Evolutionary conservation across 2,329 filamentous ascomycete genomes (phyloP), one percentile per base, ranked within the genome.

Genomic region (Fusarium nurragi): DNA sequence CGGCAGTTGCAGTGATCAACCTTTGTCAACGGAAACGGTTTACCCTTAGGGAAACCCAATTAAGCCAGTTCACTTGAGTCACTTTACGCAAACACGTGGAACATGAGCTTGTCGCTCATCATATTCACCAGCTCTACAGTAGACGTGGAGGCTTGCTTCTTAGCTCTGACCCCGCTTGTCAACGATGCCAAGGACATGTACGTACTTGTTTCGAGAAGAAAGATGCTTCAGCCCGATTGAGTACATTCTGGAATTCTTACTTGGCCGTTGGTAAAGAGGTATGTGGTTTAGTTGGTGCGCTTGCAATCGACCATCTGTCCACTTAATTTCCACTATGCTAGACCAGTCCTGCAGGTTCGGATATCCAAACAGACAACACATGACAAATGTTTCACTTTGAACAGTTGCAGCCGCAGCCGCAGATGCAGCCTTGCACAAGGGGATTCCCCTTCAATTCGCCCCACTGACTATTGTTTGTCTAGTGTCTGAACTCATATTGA

Each of bases 361-460:
- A 53, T 51, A 49, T 44, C 52, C 52, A 54, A 65, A 52, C 54
- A 63, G 44, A 44, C 55, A 49, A 56, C 40, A 69, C 41, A 56
- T 67, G 47, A 41, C 52, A 47, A 52, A 25, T 21, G 53, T 65
- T 66, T 55, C 48, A 69, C 39, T 51, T 64, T 55, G 45, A 63
- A 46, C 39, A 60, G 41, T 41, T 43, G 36, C 34, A 63, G 50
- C 44, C 64, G 49, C 54, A 67, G 47, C 58, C 54, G 48, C 62
- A 64, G 40, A 56, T 64, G 51, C 39, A 51, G 23, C 55, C 48
- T 69, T 60, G 60, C 22, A 69, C 66, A 67, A 65, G 38, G 47
- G 41, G 43, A 48, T 19, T 34, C 22, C 39, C 21, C 44, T 56
- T 36, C 22, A 14, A 25, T 34, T 34, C 19, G 41, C 39, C 60